These are phyloP conservation scores for Venturia oleaginea DNA, from an alignment of 2,329 filamentous ascomycete species.

Conservation along the genomic window DNA sequence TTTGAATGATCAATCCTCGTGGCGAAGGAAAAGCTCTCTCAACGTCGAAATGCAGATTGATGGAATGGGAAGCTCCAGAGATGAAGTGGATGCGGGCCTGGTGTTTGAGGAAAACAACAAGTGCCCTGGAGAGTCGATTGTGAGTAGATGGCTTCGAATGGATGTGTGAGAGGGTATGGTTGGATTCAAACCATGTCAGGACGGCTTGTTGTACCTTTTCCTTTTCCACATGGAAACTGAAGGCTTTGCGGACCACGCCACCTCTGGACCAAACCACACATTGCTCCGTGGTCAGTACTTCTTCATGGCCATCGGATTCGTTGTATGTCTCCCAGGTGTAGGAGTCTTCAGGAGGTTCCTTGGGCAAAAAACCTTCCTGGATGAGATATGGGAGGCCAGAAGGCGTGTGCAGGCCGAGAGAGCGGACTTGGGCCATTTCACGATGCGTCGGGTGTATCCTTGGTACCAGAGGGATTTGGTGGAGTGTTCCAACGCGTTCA, in stretches of 20 bases:
- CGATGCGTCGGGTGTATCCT: background rate
- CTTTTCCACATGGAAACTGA: constrained; percentile 77
- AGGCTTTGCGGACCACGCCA: constrained; percentile 73
- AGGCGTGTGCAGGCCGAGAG: constrained; percentile 83
- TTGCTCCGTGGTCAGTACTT: constrained; percentile 65
- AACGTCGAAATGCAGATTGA: constrained; percentile 92
- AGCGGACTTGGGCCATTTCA: constrained; percentile 79
- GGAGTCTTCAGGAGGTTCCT: constrained; percentile 52
- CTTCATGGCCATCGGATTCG: constrained; percentile 39
- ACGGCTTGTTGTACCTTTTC: constrained; percentile 80
- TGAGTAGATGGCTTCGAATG: background rate
- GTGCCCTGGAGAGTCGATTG: constrained; percentile 39
- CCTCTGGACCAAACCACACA: constrained; percentile 86
- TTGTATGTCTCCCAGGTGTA: constrained; percentile 68
- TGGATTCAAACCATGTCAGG: constrained; percentile 66
- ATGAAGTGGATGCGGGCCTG: constrained; percentile 93
- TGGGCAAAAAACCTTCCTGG: constrained; percentile 65
- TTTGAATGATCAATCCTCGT: constrained; percentile 75
- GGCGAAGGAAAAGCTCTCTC: constrained; percentile 77
- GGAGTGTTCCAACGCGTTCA: background rate
- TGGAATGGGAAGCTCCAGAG: constrained; percentile 74
- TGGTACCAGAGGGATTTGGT: background rate
- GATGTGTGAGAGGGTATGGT: constrained; percentile 21
- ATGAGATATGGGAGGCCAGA: constrained; percentile 75
- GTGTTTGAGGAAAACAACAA: constrained; percentile 86